Base-by-base conservation (phyloP, 2,329 filamentous ascomycete species). In the Ilyonectria destructans region DNA sequence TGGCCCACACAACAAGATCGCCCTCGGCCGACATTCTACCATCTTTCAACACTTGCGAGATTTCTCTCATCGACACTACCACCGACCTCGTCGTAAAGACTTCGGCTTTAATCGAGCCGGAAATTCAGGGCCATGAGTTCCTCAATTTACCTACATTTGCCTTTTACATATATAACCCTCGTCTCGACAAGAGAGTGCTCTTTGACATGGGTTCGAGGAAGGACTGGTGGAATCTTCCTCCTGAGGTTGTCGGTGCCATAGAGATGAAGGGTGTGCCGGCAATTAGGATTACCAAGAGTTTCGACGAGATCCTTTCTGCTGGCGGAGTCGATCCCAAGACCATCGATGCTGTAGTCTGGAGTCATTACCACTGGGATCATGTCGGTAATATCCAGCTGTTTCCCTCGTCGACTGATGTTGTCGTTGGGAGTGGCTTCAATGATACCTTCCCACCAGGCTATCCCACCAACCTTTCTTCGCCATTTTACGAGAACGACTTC, bases 301-400 rank as follows among this genome's bases (percentile, higher is more conserved):
- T 55, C 9, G 12, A 37, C n/a, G 51, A 55, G 19, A 35, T 55
- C 51, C 31, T 55, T 19, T 17, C 4, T 19, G 31, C 12, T 17
- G 26, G 31, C 8, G 29, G 29, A 5, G 13, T 55, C 19, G 17
- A 55, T 37, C 21, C 51, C 31, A 21, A 19, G 37, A 35, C 23
- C 1, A 33, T 55, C 6, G 51, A 55, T 7, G 51, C 51, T 13
- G 31, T 55, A 5, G 12, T 55, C 7, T 55, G 29, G 51, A 57
- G 35, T 29, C 55, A 57, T 57, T 23, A 6, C 8, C 55, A 57
- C 37, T 45, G 35, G 33, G 35, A 57, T 15, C 55, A 57, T 29
- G 40, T 57, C 6, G 55, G 55, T 10, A 31, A 57, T 21, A 45
- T 40, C n/a, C 19, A n/a, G 13, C 10, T 3, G 13, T 57, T 26